phyloP scores from a whole-genome alignment of 768 basidiomycete genomes.

The Dentipellis fragilis region DNA sequence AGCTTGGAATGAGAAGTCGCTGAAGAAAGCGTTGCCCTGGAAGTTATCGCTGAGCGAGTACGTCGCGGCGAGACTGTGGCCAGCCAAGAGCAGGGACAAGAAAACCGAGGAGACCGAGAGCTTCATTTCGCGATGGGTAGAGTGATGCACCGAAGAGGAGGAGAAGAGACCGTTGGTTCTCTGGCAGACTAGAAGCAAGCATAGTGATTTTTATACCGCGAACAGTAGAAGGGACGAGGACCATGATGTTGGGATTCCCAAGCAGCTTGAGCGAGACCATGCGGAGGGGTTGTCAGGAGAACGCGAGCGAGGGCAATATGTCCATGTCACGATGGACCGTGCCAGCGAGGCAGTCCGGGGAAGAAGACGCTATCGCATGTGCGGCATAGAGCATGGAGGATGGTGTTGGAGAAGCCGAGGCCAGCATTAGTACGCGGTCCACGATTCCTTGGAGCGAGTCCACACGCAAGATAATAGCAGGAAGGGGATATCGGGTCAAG shows the following conservation, averaged over 20 bases:
- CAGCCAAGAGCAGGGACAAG: neutral
- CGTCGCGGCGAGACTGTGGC: neutral
- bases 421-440: too few species aligned
- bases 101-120: neutral
- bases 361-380: too few species aligned
- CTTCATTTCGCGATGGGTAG: neutral
- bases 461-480: too few species aligned
- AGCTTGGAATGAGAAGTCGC: slow-evolving; percentile 7
- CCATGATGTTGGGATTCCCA: neutral
- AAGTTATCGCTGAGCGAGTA: slow-evolving; percentile 5
- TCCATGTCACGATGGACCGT: neutral
- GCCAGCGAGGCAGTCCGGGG: neutral
- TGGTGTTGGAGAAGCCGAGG: too few species aligned
- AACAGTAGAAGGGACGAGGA: neutral
- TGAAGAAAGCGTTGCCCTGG: slow-evolving; percentile 5
- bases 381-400: too few species aligned
- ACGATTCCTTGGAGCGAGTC: too few species aligned
- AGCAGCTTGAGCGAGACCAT: neutral
- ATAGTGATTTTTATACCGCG: neutral
- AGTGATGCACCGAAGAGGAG: neutral
- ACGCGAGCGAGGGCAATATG: neutral
- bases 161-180: neutral
- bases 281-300: neutral
- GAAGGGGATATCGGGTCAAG: too few species aligned
- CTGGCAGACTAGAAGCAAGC: neutral